Evolutionary conservation across 805 yeast genomes (phyloP).

Genomic region (Candida incommunis): DNA sequence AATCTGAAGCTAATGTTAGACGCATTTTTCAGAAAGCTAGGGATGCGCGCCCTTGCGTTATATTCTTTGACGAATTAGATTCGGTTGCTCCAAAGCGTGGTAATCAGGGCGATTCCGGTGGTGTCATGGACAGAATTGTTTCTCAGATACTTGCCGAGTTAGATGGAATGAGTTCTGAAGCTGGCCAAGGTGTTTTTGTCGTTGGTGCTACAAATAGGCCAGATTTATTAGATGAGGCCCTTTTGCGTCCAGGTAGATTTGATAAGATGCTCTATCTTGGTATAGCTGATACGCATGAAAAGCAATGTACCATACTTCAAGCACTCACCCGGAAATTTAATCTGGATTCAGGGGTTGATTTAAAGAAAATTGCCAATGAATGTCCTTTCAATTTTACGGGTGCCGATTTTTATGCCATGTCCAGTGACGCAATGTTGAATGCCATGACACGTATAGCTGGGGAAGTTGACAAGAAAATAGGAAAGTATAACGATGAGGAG

Average conservation of each 20-base stretch:
- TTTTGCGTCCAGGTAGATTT: slow-evolving; percentile 86
- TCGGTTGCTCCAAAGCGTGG: slow-evolving; percentile 98
- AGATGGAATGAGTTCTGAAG: slow-evolving; percentile 83
- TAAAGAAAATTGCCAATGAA: slow-evolving; percentile 41
- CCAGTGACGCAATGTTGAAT: slow-evolving; percentile 90
- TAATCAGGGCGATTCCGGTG: slow-evolving; percentile 97
- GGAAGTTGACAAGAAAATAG: slow-evolving; percentile 54
- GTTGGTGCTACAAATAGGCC: slow-evolving; percentile 99
- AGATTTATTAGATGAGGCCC: slow-evolving; percentile 85
- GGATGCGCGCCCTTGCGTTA: slow-evolving; percentile 95
- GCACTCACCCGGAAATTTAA: slow-evolving; percentile 73
- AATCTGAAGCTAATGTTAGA: slow-evolving; percentile 93
- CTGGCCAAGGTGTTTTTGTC: slow-evolving; percentile 85
- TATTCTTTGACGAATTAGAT: slow-evolving; percentile 93
- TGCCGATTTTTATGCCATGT: slow-evolving; percentile 93
- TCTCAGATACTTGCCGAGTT: slow-evolving; percentile 89
- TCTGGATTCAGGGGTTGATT: slow-evolving; percentile 44
- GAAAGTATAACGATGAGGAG: slow-evolving; percentile 29
- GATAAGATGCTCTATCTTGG: slow-evolving; percentile 93
- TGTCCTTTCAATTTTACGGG: slow-evolving; percentile 94
- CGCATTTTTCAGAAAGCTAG: slow-evolving; percentile 87
- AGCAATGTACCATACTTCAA: slow-evolving; percentile 70
- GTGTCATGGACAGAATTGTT: slow-evolving; percentile 97
- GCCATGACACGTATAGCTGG: slow-evolving; percentile 88
- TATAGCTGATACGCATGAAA: slow-evolving; percentile 78